phyloP scores from a whole-genome alignment of 1,139 yeast species.

The Debaryomyces fabryi region DNA sequence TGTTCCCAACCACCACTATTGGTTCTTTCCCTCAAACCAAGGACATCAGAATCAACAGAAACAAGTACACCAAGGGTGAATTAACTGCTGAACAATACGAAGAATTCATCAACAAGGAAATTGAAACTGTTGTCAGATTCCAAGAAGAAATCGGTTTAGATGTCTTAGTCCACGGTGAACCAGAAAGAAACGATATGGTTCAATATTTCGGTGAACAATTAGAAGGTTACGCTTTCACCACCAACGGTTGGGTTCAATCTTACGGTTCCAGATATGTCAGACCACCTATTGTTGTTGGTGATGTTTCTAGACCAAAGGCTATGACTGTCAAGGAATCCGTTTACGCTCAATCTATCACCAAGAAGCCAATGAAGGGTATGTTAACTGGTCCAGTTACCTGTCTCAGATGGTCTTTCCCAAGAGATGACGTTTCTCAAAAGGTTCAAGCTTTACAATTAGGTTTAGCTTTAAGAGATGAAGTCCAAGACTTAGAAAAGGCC shows the following conservation, averaged over 20 bases:
- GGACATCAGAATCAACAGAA: constrained; percentile 98
- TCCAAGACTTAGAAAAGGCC: constrained; percentile 95
- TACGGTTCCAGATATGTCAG: constrained; percentile 99
- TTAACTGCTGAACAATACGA: constrained; percentile 94
- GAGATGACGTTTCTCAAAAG: constrained; percentile 95
- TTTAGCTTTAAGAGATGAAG: constrained; percentile 98
- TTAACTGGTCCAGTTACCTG: constrained; percentile 99
- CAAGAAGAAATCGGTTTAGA: constrained; percentile 98
- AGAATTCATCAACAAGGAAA: constrained; percentile 94
- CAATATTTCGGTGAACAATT: constrained; percentile 99
- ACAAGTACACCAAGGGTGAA: constrained; percentile 96
- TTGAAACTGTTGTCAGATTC: constrained; percentile 93
- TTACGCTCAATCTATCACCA: constrained; percentile 95
- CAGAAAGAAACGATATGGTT: constrained; percentile 99
- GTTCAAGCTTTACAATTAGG: constrained; percentile 97
- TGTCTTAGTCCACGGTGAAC: constrained; percentile 99
- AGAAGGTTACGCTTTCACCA: constrained; percentile 97
- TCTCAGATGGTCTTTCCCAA: constrained; percentile 99
- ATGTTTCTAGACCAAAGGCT: constrained; percentile 96
- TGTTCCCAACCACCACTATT: constrained; percentile 99
- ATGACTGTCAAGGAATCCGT: constrained; percentile 99
- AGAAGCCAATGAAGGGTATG: constrained; percentile 99
- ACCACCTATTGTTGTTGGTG: constrained; percentile 99
- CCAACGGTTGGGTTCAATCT: constrained; percentile 99
- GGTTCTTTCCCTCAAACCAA: constrained; percentile 99